These are phyloP conservation scores for Ceratocystis ficicola DNA, from an alignment of 2,329 filamentous ascomycete species.

Conservation along the genomic window DNA sequence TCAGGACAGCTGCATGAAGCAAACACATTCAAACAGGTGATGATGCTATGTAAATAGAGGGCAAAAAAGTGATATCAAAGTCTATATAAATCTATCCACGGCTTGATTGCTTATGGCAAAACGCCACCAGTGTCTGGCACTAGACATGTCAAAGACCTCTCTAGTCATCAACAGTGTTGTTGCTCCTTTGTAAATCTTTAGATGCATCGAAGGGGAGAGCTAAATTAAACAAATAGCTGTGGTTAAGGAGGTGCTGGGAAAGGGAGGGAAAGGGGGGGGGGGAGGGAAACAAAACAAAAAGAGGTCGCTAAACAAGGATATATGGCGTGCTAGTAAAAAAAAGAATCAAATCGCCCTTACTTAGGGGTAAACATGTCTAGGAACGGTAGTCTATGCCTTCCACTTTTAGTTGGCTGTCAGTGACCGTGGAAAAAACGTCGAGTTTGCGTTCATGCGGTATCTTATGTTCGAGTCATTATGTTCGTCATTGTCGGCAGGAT, in stretches of 20 bases:
- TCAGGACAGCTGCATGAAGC: not conserved
- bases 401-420: conserved; percentile 15
- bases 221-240: not conserved
- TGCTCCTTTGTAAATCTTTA: not conserved
- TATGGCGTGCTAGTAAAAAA: conserved; percentile 7
- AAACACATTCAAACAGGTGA: not conserved
- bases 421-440: conserved; percentile 11
- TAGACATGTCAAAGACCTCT: not conserved
- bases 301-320: conserved; percentile 9
- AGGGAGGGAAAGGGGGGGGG: too few species aligned
- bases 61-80: not conserved
- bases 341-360: conserved; percentile 3
- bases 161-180: conserved; percentile 9
- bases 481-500: conserved; percentile 18
- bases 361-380: not conserved
- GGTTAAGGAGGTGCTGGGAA: too few species aligned
- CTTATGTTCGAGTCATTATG: conserved; percentile 9
- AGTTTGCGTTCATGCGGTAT: not conserved
- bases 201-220: not conserved
- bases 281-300: not conserved
- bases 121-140: not conserved
- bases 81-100: conserved; percentile 17
- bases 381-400: not conserved
- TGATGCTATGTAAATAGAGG: not conserved
- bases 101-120: not conserved